Percentiles rank a stretch among this genome's conserved stretches.
These are phyloP conservation scores for Scleroderma citrinum DNA, from an alignment of 768 basidiomycete genomes.

Conservation along the genomic window DNA sequence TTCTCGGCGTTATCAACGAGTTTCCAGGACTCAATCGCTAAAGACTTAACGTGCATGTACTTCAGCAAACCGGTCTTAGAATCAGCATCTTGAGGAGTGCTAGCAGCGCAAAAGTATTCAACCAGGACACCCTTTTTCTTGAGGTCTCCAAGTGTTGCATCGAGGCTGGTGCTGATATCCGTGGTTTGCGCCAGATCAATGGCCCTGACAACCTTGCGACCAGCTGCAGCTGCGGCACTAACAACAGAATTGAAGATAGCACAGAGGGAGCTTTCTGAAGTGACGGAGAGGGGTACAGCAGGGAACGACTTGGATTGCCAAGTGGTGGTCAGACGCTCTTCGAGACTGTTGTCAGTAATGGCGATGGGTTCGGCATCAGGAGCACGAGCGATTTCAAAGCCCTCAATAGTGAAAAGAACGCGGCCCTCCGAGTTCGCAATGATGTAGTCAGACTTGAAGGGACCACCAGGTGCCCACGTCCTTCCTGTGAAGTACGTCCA, in stretches of 20 bases:
- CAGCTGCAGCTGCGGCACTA: constrained; percentile 11
- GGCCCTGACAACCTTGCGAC: constrained; percentile 19
- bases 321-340: constrained; percentile 24
- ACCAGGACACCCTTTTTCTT: constrained; percentile 9
- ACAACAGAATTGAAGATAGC: constrained; percentile 13
- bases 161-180: constrained; percentile 15
- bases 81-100: constrained; percentile 16
- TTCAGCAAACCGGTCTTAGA: constrained; percentile 12
- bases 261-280: neutral
- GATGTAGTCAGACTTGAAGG: constrained; percentile 20
- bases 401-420: constrained; percentile 28
- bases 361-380: constrained; percentile 22
- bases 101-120: constrained; percentile 14
- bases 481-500: constrained; percentile 24
- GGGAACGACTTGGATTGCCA: constrained; percentile 29
- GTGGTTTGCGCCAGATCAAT: constrained; percentile 19
- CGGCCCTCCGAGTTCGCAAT: constrained; percentile 24
- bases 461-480: constrained; percentile 19
- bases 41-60: constrained; percentile 8
- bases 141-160: constrained; percentile 11
- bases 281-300: constrained; percentile 5
- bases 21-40: constrained; percentile 18
- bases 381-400: constrained; percentile 29
- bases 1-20: constrained; percentile 4
- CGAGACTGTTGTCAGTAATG: constrained; percentile 20